Conservation (phyloP, 2,329 filamentous ascomycete genomes). For the Paecilomyces formosus region DNA sequence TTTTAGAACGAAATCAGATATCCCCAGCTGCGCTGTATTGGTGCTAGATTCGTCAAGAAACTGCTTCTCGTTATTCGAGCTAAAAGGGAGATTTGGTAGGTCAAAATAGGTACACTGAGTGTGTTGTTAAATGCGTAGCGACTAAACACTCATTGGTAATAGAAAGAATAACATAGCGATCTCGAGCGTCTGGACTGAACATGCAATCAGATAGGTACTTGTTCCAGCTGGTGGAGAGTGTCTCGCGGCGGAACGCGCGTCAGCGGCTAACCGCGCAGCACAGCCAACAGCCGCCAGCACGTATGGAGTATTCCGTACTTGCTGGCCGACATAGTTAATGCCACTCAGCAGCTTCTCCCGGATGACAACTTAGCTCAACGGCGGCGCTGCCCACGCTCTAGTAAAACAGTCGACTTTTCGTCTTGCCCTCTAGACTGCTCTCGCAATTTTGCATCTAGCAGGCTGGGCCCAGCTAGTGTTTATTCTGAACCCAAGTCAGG, state of each 20-base stretch:
- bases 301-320: neutral
- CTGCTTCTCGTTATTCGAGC: too few relatives aligned
- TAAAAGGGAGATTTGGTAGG: too few relatives aligned
- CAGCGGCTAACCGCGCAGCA: neutral
- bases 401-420: neutral
- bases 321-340: neutral
- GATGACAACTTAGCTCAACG: neutral
- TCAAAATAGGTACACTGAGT: too few relatives aligned
- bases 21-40: neutral
- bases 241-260: neutral
- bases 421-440: neutral
- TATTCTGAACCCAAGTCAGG: neutral
- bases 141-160: too few relatives aligned
- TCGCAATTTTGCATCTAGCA: neutral
- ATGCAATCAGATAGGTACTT: too few relatives aligned
- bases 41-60: too few relatives aligned
- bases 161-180: too few relatives aligned
- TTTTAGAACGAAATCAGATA: neutral
- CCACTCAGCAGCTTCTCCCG: neutral
- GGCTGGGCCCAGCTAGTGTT: neutral
- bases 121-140: too few relatives aligned
- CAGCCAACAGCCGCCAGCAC: neutral
- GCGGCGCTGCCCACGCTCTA: neutral
- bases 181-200: too few relatives aligned
- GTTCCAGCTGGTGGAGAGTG: constrained; percentile 1